Conservation (phyloP, 2,329 filamentous ascomycete species). For the Colletotrichum sp. region DNA sequence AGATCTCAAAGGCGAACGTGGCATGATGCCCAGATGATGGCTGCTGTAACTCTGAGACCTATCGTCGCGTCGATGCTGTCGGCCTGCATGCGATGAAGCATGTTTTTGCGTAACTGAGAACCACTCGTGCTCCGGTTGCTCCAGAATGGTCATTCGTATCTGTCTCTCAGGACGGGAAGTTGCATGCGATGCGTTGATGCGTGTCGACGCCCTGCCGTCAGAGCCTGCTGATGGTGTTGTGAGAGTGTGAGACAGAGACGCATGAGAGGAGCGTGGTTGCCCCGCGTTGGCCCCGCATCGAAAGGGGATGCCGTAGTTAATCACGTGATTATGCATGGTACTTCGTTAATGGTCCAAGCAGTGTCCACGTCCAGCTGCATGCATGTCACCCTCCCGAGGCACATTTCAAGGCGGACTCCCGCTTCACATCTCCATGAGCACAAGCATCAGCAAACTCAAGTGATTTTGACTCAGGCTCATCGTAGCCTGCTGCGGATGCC, state of each 20-base stretch:
- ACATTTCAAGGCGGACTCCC: not conserved
- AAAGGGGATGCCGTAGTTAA: fast-evolving
- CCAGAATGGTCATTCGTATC: not conserved
- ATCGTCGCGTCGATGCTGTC: not conserved
- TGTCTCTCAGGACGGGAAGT: not conserved
- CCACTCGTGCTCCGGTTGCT: not conserved
- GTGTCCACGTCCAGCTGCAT: not conserved
- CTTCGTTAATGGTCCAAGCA: not conserved
- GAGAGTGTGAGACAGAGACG: not conserved
- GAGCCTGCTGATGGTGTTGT: not conserved
- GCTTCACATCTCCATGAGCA: not conserved
- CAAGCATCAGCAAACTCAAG: not conserved
- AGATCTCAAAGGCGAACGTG: not conserved
- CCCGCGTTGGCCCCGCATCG: not conserved
- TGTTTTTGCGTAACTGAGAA: not conserved
- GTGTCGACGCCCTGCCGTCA: not conserved
- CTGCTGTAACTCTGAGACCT: not conserved
- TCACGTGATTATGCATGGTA: not conserved
- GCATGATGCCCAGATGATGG: not conserved
- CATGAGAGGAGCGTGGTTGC: not conserved
- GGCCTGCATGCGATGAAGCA: not conserved
- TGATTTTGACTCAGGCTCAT: no score
- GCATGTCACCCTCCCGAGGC: not conserved
- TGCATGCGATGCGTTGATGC: not conserved
- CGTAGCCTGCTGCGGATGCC: not conserved